A percentile compares a stretch with the other conserved stretches of the same genome.
Evolutionary conservation across 2,329 filamentous ascomycete genomes (phyloP).

Genomic region (Claviceps fusiformis): DNA sequence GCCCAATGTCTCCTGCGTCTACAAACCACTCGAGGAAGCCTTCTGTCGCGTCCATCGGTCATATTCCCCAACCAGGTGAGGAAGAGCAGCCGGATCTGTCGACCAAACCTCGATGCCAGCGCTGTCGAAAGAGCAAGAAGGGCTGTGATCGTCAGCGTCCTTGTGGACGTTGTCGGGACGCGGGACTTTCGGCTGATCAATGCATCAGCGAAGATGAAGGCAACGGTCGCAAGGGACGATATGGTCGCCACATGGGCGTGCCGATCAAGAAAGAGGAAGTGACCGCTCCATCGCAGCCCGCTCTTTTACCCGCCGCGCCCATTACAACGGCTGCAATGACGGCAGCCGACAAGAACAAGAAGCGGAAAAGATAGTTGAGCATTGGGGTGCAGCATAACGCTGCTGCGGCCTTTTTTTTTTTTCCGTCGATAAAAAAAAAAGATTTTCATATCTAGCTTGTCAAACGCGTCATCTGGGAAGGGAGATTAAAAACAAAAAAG

Average conservation of each 20-base stretch:
- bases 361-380: constrained; percentile 40
- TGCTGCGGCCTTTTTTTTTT: too few species aligned
- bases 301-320: constrained; percentile 30
- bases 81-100: constrained; percentile 89
- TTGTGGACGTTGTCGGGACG: constrained; percentile 90
- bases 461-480: neutral
- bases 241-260: constrained; percentile 60
- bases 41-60: constrained; percentile 48
- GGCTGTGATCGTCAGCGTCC: constrained; percentile 94
- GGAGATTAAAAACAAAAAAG: neutral
- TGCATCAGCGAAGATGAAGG: constrained; percentile 97
- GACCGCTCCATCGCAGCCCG: constrained; percentile 21
- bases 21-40: constrained; percentile 63
- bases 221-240: constrained; percentile 91
- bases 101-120: constrained; percentile 91
- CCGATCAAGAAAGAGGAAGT: constrained; percentile 46
- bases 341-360: constrained; percentile 42
- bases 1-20: constrained; percentile 46
- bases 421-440: neutral
- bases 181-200: constrained; percentile 81
- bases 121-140: constrained; percentile 99
- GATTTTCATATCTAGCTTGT: neutral
- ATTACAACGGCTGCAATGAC: constrained; percentile 24
- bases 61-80: constrained; percentile 44
- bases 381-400: neutral